A percentile compares a stretch with the other conserved stretches of the same genome.
These are phyloP conservation scores for Pontederia paniculata DNA, from an alignment of 176 grass and related monocot species.

Conservation along the genomic window DNA sequence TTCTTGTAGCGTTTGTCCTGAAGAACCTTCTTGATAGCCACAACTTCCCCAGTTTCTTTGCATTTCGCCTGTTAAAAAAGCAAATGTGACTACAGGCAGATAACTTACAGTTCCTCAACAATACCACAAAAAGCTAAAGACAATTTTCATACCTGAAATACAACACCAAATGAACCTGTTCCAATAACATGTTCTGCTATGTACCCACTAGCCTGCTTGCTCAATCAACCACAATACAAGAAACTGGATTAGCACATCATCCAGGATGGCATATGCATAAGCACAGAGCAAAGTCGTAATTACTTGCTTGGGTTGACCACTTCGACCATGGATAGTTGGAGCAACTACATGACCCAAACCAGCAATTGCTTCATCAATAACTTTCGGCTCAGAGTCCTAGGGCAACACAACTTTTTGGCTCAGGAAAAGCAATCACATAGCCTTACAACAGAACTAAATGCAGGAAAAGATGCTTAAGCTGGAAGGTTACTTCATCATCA, in stretches of 20 bases:
- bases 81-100: conserved; percentile 18
- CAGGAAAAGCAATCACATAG: conserved; percentile 2
- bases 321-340: conserved; percentile 40
- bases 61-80: conserved; percentile 59
- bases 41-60: conserved; percentile 84
- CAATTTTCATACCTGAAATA: conserved; percentile 58
- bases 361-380: conserved; percentile 34
- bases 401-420: conserved; percentile 16
- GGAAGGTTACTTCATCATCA: conserved; percentile 52
- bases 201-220: conserved; percentile 58
- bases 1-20: conserved; percentile 99
- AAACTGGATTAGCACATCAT: neutral
- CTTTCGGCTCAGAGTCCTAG: conserved; percentile 56
- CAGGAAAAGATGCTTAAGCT: conserved; percentile 4
- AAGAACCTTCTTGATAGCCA: conserved; percentile 96
- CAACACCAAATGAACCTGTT: conserved; percentile 91
- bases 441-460: conserved; percentile 1
- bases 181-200: conserved; percentile 91
- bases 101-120: neutral
- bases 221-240: conserved; percentile 20
- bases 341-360: conserved; percentile 64
- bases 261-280: conserved; percentile 1
- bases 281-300: neutral
- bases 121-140: conserved; percentile 8
- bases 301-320: conserved; percentile 80